A percentile compares a stretch with the other conserved stretches of the same genome.
These are phyloP conservation scores for Hanseniaspora uvarum DNA, from an alignment of 1,139 yeast genomes.

Conservation along the genomic window DNA sequence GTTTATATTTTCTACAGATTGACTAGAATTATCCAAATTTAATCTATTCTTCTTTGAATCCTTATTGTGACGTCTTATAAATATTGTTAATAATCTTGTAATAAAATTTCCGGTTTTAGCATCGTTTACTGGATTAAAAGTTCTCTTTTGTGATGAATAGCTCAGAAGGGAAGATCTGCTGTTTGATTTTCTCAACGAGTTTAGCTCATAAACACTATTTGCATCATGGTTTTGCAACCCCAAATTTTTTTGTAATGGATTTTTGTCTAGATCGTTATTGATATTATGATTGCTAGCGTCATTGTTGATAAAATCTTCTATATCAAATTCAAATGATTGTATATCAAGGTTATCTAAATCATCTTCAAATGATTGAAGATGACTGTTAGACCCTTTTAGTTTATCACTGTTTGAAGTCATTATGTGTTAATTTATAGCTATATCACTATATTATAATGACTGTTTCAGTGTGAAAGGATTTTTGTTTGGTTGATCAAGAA, in stretches of 20 bases:
- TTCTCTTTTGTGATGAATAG: conserved; percentile 15
- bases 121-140: neutral
- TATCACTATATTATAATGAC: too few relatives aligned
- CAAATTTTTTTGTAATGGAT: neutral
- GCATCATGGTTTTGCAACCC: neutral
- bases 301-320: conserved; percentile 11
- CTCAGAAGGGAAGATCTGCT: conserved; percentile 16
- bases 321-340: conserved; percentile 11
- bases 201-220: neutral
- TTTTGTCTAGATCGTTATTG: neutral
- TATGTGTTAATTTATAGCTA: too few relatives aligned
- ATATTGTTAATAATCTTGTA: neutral
- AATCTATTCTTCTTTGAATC: conserved; percentile 12
- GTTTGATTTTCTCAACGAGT: conserved; percentile 3
- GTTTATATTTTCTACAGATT: conserved; percentile 23
- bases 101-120: neutral
- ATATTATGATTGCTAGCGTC: neutral
- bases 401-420: neutral
- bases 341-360: conserved; percentile 14
- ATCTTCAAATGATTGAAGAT: conserved; percentile 13
- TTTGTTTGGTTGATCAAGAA: neutral
- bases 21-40: conserved; percentile 21
- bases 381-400: neutral
- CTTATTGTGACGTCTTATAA: conserved; percentile 19
- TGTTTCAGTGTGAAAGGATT: too few relatives aligned